These are phyloP conservation scores for Trichoderma gamsii DNA, from an alignment of 495 filamentous ascomycete genomes.

Conservation along the genomic window DNA sequence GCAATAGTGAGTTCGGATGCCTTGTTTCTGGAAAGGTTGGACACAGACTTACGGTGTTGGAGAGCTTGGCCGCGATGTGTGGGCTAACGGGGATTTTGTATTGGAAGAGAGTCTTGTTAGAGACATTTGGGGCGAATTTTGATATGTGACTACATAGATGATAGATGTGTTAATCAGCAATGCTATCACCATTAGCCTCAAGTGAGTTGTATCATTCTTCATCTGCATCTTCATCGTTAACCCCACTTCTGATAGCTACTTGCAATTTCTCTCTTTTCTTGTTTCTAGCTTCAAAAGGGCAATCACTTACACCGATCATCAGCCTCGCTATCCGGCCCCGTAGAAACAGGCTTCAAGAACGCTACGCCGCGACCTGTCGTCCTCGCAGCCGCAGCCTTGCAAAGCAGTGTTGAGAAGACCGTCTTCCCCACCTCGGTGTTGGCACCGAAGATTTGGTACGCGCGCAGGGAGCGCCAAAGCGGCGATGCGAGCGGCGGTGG, in stretches of 20 bases:
- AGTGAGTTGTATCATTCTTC: neutral
- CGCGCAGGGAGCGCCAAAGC: slow-evolving; percentile 57
- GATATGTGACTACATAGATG: slow-evolving; percentile 46
- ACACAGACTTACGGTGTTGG: slow-evolving; percentile 15
- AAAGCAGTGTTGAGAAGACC: slow-evolving; percentile 63
- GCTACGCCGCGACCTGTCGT: slow-evolving; percentile 36
- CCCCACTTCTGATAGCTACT: neutral
- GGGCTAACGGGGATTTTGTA: slow-evolving; percentile 67
- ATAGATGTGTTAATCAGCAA: neutral
- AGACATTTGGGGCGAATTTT: slow-evolving; percentile 44
- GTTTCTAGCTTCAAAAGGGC: neutral
- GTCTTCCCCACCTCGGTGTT: slow-evolving; percentile 81
- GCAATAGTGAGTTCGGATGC: neutral
- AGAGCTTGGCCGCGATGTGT: slow-evolving; percentile 57
- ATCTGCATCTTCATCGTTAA: neutral
- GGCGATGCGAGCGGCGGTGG: slow-evolving; percentile 29
- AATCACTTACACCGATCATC: slow-evolving; percentile 52
- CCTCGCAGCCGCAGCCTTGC: slow-evolving; percentile 45
- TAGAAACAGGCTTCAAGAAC: slow-evolving; percentile 74
- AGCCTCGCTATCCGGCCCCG: slow-evolving; percentile 58
- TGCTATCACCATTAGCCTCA: neutral
- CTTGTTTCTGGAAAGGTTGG: neutral
- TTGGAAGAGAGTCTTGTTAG: slow-evolving; percentile 53
- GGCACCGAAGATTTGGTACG: slow-evolving; percentile 68
- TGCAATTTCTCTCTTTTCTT: too few relatives aligned